A percentile compares a stretch with the other conserved stretches of the same genome.
phyloP scores from a whole-genome alignment of 257 asterid genomes.

The Rhazya stricta region DNA sequence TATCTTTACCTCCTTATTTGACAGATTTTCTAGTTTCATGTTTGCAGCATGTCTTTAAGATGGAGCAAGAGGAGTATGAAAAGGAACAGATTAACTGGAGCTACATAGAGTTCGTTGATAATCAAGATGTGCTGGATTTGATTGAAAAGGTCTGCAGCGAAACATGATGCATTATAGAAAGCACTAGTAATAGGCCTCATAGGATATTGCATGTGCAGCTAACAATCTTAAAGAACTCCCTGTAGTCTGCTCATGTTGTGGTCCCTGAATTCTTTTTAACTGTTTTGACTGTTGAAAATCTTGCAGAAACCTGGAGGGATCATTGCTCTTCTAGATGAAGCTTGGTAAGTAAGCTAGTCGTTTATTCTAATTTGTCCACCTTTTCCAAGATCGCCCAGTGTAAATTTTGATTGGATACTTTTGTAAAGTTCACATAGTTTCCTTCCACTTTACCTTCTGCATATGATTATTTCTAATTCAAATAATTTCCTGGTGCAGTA shows the following conservation, averaged over 20 bases:
- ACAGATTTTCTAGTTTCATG: constrained; percentile 19
- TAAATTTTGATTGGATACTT: not conserved
- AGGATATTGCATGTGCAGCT: not conserved
- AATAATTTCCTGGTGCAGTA: constrained; percentile 51
- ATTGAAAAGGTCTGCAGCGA: constrained; percentile 76
- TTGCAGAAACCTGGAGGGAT: constrained; percentile 99
- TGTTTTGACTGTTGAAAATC: constrained; percentile 5
- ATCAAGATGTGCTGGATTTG: constrained; percentile 98
- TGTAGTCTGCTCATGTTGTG: not conserved
- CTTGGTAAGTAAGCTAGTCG: constrained; percentile 57
- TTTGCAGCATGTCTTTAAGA: constrained; percentile 94
- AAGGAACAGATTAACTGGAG: constrained; percentile 97
- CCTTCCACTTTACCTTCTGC: not conserved
- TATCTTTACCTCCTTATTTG: constrained; percentile 23
- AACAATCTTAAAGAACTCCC: not conserved
- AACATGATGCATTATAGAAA: not conserved
- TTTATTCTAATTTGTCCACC: constrained; percentile 8
- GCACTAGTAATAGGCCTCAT: not conserved
- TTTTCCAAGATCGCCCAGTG: not conserved
- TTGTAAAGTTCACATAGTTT: not conserved
- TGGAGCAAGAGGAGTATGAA: constrained; percentile 99
- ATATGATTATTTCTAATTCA: constrained; percentile 18
- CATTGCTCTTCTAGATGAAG: constrained; percentile 95
- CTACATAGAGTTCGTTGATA: constrained; percentile 98
- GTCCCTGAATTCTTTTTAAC: not conserved